These are phyloP conservation scores for Byssochlamys sp. DNA, from an alignment of 2,329 filamentous ascomycete species.

Conservation along the genomic window DNA sequence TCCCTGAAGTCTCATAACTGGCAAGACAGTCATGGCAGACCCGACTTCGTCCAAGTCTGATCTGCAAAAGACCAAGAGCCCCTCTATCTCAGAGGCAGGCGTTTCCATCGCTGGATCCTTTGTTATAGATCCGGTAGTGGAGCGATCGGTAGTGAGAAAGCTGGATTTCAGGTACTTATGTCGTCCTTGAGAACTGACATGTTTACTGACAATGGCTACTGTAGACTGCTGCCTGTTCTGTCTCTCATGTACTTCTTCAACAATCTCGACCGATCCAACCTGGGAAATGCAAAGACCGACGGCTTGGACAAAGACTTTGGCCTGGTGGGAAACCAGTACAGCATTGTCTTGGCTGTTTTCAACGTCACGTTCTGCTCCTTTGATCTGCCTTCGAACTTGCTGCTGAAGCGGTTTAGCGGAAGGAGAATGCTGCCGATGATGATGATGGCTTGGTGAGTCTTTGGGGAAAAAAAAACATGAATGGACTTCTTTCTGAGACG, in stretches of 20 bases:
- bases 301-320: slow-evolving; percentile 39
- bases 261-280: slow-evolving; percentile 35
- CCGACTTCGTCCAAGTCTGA: background rate
- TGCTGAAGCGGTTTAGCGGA: slow-evolving; percentile 8
- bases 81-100: background rate
- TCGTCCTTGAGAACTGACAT: background rate
- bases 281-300: slow-evolving; percentile 20
- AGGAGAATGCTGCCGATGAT: slow-evolving; percentile 3
- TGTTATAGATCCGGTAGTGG: background rate
- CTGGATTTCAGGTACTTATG: background rate
- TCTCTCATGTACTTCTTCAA: slow-evolving; percentile 49
- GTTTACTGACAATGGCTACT: background rate
- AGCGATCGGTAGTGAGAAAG: background rate
- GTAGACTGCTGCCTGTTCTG: slow-evolving; percentile 39
- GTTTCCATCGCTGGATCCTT: background rate
- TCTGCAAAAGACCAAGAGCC: background rate
- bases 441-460: background rate
- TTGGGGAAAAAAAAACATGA: background rate
- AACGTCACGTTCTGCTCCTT: slow-evolving; percentile 47
- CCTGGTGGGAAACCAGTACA: slow-evolving; percentile 53
- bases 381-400: slow-evolving; percentile 11
- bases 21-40: background rate
- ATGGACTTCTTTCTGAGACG: background rate
- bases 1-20: background rate
- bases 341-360: slow-evolving; percentile 55